These are phyloP conservation scores for Paraleonurus japonicus DNA, from an alignment of 257 asterid species.

Conservation along the genomic window DNA sequence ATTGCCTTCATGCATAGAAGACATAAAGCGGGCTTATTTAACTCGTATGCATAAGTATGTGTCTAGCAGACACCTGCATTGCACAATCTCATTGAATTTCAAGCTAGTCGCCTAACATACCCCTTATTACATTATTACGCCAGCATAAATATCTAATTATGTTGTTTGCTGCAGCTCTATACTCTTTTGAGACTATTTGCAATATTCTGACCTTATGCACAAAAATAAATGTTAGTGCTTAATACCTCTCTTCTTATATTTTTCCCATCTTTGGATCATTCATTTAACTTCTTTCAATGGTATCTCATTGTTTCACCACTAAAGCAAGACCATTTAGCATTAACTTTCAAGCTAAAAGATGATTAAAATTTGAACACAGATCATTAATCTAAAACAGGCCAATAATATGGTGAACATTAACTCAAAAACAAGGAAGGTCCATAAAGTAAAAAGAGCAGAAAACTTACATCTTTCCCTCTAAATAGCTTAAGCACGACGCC, in stretches of 20 bases:
- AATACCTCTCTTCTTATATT: not conserved
- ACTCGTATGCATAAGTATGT: not conserved
- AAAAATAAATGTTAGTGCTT: not conserved
- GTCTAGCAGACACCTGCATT: not conserved
- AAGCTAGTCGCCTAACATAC: not conserved
- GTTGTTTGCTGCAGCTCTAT: not conserved
- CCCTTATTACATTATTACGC: not conserved
- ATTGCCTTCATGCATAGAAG: not conserved
- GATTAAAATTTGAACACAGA: not conserved
- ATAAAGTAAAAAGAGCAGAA: not conserved
- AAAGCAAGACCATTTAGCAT: conserved; percentile 3
- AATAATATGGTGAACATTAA: not conserved
- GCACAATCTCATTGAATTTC: not conserved
- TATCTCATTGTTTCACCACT: not conserved
- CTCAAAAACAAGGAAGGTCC: not conserved
- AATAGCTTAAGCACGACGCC: conserved; percentile 48
- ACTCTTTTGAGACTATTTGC: not conserved
- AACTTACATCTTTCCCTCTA: conserved; percentile 24
- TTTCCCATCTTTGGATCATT: not conserved
- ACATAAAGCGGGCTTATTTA: not conserved
- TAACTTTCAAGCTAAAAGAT: not conserved
- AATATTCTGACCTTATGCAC: conserved; percentile 6
- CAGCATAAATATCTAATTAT: not conserved
- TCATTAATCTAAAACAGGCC: conserved; percentile 19
- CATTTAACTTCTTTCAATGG: not conserved